Evolutionary conservation across 768 basidiomycete genomes (phyloP).

Genomic region (Auricularia sp.): DNA sequence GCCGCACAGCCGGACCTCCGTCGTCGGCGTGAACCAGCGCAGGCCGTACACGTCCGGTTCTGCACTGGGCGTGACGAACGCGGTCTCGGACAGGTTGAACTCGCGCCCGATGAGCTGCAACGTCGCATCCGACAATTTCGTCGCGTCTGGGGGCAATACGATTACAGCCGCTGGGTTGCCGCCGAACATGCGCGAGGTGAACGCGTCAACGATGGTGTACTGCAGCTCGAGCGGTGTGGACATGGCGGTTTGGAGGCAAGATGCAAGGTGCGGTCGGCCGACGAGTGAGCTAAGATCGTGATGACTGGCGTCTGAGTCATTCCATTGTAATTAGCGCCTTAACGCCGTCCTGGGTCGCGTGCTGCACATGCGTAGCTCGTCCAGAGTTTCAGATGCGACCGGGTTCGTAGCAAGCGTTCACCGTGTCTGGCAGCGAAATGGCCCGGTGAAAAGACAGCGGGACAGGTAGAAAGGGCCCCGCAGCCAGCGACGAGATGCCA

Average conservation of each 20-base stretch:
- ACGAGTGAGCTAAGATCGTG: no score
- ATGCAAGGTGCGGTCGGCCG: no score
- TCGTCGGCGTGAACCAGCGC: conserved; percentile 19
- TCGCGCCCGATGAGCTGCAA: conserved; percentile 13
- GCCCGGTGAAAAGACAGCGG: no score
- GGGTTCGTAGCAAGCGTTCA: no score
- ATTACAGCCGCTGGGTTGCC: conserved; percentile 27
- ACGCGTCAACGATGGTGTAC: conserved; percentile 22
- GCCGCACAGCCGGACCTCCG: conserved; percentile 21
- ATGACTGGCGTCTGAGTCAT: no score
- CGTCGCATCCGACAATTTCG: conserved; percentile 7
- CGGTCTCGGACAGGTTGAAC: conserved; percentile 19
- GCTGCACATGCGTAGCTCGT: no score
- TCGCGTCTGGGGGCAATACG: conserved; percentile 8
- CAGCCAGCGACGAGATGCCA: no score
- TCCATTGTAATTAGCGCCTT: no score
- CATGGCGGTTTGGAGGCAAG: not conserved
- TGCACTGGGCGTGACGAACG: conserved; percentile 9
- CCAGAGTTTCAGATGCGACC: no score
- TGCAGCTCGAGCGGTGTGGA: conserved; percentile 16
- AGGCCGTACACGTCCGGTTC: conserved; percentile 11
- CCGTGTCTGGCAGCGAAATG: no score
- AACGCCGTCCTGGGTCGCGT: no score
- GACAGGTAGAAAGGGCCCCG: no score
- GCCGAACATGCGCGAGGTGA: conserved; percentile 16